phyloP scores from a whole-genome alignment of 129 eudicot species.

The Arctium lappa region DNA sequence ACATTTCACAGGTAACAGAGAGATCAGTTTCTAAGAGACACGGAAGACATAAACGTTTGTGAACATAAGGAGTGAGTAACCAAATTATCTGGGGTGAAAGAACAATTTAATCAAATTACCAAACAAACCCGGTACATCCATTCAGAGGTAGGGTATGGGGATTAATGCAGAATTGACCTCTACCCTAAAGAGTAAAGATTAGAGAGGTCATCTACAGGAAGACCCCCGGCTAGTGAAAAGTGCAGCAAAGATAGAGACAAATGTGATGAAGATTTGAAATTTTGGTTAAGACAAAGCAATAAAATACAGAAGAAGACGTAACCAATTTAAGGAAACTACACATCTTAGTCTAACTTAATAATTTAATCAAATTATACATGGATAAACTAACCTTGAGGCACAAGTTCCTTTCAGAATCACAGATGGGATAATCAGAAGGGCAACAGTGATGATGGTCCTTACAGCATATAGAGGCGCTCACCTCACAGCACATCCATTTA shows the following conservation, averaged over 20 bases:
- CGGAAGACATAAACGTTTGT: neutral
- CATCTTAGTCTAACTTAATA: too few relatives aligned
- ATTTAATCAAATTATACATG: neutral
- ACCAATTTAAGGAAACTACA: neutral
- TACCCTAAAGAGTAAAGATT: too few relatives aligned
- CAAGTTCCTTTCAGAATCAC: slow-evolving; percentile 52
- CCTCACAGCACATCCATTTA: slow-evolving; percentile 80
- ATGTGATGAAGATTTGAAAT: too few relatives aligned
- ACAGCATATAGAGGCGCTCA: slow-evolving; percentile 79
- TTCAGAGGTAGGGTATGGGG: too few relatives aligned
- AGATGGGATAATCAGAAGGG: slow-evolving; percentile 89
- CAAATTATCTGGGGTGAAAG: neutral
- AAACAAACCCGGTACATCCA: neutral
- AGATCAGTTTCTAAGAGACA: neutral
- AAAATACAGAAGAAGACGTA: neutral
- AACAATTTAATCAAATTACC: neutral
- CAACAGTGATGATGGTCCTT: slow-evolving; percentile 75
- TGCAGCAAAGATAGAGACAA: too few relatives aligned
- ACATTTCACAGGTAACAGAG: neutral
- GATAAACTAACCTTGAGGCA: slow-evolving; percentile 76
- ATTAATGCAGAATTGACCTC: too few relatives aligned
- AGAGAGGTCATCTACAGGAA: too few relatives aligned
- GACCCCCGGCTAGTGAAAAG: too few relatives aligned
- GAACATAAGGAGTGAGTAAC: neutral
- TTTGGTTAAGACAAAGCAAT: too few relatives aligned